These are phyloP conservation scores for Citrus reticulata DNA, from an alignment of 345 rosid species.

Conservation along the genomic window DNA sequence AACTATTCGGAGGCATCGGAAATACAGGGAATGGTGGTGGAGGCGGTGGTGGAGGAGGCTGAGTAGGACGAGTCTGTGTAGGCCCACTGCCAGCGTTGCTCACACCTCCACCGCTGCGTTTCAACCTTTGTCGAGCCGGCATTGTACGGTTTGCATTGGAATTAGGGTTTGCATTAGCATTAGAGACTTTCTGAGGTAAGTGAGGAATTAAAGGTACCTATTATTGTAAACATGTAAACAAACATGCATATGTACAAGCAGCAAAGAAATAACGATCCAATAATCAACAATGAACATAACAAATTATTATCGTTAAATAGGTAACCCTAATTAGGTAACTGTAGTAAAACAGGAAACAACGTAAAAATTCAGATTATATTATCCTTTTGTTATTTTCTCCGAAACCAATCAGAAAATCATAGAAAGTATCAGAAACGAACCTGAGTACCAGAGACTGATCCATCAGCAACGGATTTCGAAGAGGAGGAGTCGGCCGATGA, in stretches of 20 bases:
- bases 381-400: neutral
- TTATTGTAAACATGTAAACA: neutral
- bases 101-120: constrained; percentile 30
- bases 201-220: constrained; percentile 33
- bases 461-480: constrained; percentile 32
- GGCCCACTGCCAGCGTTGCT: constrained; percentile 30
- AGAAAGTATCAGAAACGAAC: constrained; percentile 17
- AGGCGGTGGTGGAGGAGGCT: constrained; percentile 35
- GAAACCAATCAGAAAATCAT: neutral
- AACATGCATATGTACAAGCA: neutral
- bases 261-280: neutral
- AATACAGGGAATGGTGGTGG: constrained; percentile 38
- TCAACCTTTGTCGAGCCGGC: constrained; percentile 34
- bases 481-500: constrained; percentile 28
- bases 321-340: neutral
- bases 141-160: constrained; percentile 24
- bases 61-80: constrained; percentile 28
- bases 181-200: constrained; percentile 29
- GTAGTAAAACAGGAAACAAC: neutral
- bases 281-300: neutral
- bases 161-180: constrained; percentile 32
- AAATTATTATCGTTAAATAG: neutral
- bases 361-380: neutral
- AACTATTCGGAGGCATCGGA: constrained; percentile 31
- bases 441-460: constrained; percentile 45